Evolutionary conservation across 148 eudicot species (phyloP), one percentile per base, ranked within the genome.

Genomic region (Silene uniflora): DNA sequence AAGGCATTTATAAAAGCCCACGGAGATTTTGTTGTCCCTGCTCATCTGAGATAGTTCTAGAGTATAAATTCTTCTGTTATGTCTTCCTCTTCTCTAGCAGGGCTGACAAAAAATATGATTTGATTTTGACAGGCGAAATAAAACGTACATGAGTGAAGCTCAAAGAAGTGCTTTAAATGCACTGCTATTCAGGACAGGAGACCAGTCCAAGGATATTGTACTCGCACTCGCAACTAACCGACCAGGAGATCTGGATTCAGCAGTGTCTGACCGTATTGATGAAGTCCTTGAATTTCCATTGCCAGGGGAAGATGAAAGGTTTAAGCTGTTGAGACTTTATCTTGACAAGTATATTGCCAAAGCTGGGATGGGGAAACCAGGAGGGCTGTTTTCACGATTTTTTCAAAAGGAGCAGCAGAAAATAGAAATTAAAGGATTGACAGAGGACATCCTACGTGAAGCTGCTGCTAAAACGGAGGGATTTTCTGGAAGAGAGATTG

Each of bases 121-220:
- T 63, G 22, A 18, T 73, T 46, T 80, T 70, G 81, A 60, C 93
- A 96, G 99, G 87, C 89, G 99, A 69, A 96, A 96, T 87, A 96
- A 92, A 85, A 88, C 89, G 23, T 91, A 96, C 72, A 96, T 92
- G 99, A 96, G 99, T 85, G 99, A 96, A 91, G 97, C 99, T 77
- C 99, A 96, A 75, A 86, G 99, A 81, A 96, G 99, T 81, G 98
- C 99, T 32, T 92, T 92, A 72, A 92, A 96, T 63, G 99, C 99
- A 18, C 97, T 96, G 44, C 88, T 96, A 61, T 92, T 89, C 76
- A 92, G 99, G 39, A 96, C 99, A 0, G 99, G 99, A 72, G 99
- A 96, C 81, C 99, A 96, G 73, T 96, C 99, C 17, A 96, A 92
- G 85, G 99, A 96, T 76, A 91, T 96, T 62, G 99, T 95, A 60